Percentiles rank a stretch among this genome's conserved stretches.
These are phyloP conservation scores for Diutina siamensis DNA, from an alignment of 1,139 yeast species.

Conservation along the genomic window DNA sequence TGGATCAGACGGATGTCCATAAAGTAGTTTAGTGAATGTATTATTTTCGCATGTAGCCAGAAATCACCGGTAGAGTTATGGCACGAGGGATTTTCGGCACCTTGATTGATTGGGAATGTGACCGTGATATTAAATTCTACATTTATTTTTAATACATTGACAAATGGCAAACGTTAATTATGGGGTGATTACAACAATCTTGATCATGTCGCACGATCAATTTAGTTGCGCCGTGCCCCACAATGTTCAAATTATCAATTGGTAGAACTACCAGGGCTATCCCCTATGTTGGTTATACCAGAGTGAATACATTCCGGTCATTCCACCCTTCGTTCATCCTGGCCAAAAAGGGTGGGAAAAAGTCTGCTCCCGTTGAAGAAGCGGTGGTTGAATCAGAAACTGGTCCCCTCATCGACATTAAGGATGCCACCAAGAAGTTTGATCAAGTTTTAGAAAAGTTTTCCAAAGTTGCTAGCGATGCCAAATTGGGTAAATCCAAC, in stretches of 20 bases:
- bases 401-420: constrained; percentile 19
- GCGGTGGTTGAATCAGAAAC: constrained; percentile 12
- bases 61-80: too few relatives aligned
- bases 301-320: background rate
- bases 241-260: background rate
- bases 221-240: too few relatives aligned
- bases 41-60: too few relatives aligned
- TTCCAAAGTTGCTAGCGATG: constrained; percentile 44
- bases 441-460: constrained; percentile 40
- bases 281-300: background rate
- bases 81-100: too few relatives aligned
- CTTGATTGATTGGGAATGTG: too few relatives aligned
- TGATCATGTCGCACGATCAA: too few relatives aligned
- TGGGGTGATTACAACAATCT: too few relatives aligned
- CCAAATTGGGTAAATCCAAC: constrained; percentile 57
- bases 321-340: background rate
- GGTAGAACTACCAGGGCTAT: background rate
- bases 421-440: constrained; percentile 34
- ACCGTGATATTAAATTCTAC: too few relatives aligned
- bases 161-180: too few relatives aligned
- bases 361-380: background rate
- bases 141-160: too few relatives aligned
- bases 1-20: too few relatives aligned
- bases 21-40: too few relatives aligned
- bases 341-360: background rate